Conservation (phyloP, 768 basidiomycete species). For the Boletus rubropictus region DNA sequence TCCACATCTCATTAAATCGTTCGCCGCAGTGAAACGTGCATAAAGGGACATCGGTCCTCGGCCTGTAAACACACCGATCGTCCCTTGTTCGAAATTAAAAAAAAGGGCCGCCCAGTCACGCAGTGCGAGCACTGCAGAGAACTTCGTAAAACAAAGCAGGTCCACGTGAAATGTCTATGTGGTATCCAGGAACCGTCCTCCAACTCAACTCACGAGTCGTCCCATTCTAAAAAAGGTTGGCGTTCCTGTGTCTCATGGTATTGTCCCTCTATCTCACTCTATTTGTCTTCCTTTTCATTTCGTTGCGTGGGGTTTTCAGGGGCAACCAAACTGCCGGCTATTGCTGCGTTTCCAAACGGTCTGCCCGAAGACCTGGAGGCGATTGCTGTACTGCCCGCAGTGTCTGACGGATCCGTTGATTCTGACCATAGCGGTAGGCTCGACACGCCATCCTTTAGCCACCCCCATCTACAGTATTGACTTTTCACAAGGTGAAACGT, state of each 20-base stretch:
- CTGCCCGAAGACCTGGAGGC: conserved; percentile 65
- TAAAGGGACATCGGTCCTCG: conserved; percentile 90
- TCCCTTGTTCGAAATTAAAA: conserved; percentile 77
- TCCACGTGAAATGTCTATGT: conserved; percentile 41
- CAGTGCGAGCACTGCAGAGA: conserved; percentile 50
- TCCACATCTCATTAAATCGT: conserved; percentile 3
- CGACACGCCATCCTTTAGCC: conserved; percentile 40
- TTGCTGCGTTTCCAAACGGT: conserved; percentile 79
- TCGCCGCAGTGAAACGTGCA: conserved; percentile 73
- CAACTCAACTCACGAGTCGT: conserved; percentile 18
- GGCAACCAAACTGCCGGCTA: conserved; percentile 53
- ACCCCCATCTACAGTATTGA: conserved; percentile 39
- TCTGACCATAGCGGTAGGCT: conserved; percentile 65
- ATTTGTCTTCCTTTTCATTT: conserved; percentile 37
- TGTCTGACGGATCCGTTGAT: conserved; percentile 50
- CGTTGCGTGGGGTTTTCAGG: conserved; percentile 38
- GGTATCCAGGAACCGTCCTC: conserved; percentile 34
- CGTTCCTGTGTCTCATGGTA: conserved; percentile 6
- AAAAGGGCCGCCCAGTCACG: conserved; percentile 53
- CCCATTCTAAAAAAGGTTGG: conserved; percentile 60
- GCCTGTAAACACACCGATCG: conserved; percentile 85
- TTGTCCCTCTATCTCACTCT: not conserved
- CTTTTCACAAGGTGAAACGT: conserved; percentile 41
- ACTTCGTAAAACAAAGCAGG: conserved; percentile 41
- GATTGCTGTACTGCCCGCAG: conserved; percentile 30